A percentile compares a stretch with the other conserved stretches of the same genome.
phyloP scores from a whole-genome alignment of 1,284 basidiomycete species.

The Rhodotorula sp. region DNA sequence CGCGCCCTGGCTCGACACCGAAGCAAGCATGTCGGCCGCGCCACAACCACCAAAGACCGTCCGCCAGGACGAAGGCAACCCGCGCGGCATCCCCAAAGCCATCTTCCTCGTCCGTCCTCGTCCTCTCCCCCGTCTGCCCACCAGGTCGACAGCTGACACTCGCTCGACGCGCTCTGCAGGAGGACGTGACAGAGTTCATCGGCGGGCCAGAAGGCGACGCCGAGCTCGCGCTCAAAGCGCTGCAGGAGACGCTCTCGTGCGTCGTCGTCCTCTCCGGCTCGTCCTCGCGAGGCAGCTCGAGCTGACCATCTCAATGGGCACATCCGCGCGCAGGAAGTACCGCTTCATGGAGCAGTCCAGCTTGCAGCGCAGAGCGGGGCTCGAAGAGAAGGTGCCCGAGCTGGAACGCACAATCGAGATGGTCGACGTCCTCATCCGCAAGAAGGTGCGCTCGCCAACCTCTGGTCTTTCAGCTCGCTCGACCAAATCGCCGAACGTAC shows the following conservation, averaged over 20 bases:
- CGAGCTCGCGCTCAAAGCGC: conserved; percentile 74
- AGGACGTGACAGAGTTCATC: conserved; percentile 82
- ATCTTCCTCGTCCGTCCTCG: conserved; percentile 81
- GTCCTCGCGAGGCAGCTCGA: no score
- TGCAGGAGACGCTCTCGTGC: conserved; percentile 91
- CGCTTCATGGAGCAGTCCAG: conserved; percentile 94
- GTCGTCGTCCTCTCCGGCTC: conserved; percentile 37
- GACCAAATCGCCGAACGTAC: background rate
- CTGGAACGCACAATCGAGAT: conserved; percentile 89
- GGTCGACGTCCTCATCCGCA: conserved; percentile 69
- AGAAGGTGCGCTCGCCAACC: conserved; percentile 64
- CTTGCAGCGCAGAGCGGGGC: conserved; percentile 70
- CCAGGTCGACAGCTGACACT: background rate
- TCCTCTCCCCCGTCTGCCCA: background rate
- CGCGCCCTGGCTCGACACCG: background rate
- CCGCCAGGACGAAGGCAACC: conserved; percentile 60
- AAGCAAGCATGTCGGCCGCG: background rate
- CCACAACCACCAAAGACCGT: conserved; percentile 48
- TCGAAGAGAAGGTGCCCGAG: conserved; percentile 95
- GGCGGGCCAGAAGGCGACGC: conserved; percentile 76
- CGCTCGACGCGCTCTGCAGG: conserved; percentile 52
- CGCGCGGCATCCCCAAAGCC: conserved; percentile 89
- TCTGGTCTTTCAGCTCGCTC: no score
- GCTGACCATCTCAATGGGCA: background rate
- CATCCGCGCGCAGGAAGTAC: conserved; percentile 72